phyloP scores from a whole-genome alignment of 83 land plant species.

The Isoetes engelmannii region DNA sequence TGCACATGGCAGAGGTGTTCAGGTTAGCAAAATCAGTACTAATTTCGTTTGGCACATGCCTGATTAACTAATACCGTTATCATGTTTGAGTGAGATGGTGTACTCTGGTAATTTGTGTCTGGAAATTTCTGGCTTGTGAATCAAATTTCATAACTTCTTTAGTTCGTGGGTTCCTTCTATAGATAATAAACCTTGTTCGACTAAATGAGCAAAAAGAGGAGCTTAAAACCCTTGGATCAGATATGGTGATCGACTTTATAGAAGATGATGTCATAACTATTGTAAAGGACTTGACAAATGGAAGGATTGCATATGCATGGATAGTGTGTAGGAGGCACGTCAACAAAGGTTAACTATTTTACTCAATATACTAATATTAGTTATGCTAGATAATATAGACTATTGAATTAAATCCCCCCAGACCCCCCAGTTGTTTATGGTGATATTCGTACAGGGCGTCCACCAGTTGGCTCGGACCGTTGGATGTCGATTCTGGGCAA shows the following conservation, averaged over 20 bases:
- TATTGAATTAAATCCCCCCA: too few relatives aligned
- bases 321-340: background rate
- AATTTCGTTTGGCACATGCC: background rate
- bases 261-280: too few relatives aligned
- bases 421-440: too few relatives aligned
- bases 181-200: slow-evolving; percentile 14
- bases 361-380: too few relatives aligned
- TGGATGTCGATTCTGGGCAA: too few relatives aligned
- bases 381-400: too few relatives aligned
- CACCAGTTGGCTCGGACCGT: too few relatives aligned
- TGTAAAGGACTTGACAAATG: background rate
- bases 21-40: background rate
- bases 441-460: too few relatives aligned
- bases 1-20: background rate
- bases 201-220: slow-evolving; percentile 15
- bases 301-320: background rate
- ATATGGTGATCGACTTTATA: background rate
- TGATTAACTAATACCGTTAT: background rate
- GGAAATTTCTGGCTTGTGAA: too few relatives aligned
- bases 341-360: background rate
- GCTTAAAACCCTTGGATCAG: background rate
- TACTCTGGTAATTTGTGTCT: background rate
- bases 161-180: background rate
- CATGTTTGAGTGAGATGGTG: background rate
- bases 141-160: too few relatives aligned